A percentile compares a stretch with the other conserved stretches of the same genome.
Evolutionary conservation across 2,329 filamentous ascomycete genomes (phyloP).

Genomic region (Cytospora paraplurivora): DNA sequence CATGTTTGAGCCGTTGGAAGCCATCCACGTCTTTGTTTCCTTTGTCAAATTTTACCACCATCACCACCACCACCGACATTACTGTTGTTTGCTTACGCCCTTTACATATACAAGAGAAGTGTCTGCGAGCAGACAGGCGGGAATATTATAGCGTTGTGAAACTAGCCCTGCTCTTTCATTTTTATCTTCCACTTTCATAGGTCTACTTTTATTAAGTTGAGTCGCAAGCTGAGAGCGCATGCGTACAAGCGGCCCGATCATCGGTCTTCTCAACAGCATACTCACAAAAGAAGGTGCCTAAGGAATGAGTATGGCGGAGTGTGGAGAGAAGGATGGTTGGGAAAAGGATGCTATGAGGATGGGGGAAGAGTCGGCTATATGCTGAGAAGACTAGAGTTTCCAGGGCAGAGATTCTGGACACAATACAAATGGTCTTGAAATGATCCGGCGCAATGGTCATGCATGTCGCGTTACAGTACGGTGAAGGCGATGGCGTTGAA

Average conservation of each 20-base stretch:
- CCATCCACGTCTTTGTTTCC: conserved; percentile 31
- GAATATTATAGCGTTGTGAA: conserved; percentile 27
- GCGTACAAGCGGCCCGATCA: neutral
- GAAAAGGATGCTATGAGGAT: neutral
- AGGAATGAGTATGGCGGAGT: neutral
- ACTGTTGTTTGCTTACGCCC: conserved; percentile 25
- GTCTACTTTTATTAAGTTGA: neutral
- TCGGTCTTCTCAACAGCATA: neutral
- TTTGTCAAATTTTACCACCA: conserved; percentile 25
- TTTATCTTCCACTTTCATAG: conserved; percentile 1
- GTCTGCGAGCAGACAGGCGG: conserved; percentile 35
- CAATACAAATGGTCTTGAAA: neutral
- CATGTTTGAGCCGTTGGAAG: conserved; percentile 18
- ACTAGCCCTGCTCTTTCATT: neutral
- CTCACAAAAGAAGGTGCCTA: neutral
- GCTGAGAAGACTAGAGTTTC: neutral
- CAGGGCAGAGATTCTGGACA: conserved; percentile 1
- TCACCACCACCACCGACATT: conserved; percentile 19
- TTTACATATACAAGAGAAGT: conserved; percentile 37
- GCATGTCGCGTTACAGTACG: neutral
- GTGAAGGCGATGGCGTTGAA: neutral
- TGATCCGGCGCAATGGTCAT: neutral
- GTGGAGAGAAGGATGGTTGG: neutral
- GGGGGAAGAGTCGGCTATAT: neutral
- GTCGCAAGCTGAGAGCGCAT: neutral